phyloP scores from a whole-genome alignment of 257 asterid genomes.

The Penstemon davidsonii region DNA sequence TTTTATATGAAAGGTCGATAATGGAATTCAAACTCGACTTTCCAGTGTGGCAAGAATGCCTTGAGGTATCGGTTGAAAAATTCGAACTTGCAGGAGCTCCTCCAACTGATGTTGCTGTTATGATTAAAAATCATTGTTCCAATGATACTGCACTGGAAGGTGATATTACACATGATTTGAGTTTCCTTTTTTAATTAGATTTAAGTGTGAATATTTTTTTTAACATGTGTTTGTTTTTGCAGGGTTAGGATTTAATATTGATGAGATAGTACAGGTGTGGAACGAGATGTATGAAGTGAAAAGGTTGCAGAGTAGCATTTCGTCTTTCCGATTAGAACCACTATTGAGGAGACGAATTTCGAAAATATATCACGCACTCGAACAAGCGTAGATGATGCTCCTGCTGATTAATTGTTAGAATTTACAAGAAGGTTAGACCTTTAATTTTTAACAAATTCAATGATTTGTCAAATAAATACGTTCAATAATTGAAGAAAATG shows the following conservation, averaged over 20 bases:
- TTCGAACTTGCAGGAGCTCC: slow-evolving; percentile 91
- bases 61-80: slow-evolving; percentile 78
- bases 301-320: slow-evolving; percentile 59
- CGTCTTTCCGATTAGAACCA: slow-evolving; percentile 75
- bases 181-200: not conserved
- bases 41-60: slow-evolving; percentile 82
- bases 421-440: not conserved
- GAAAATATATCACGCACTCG: slow-evolving; percentile 58
- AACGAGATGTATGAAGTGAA: slow-evolving; percentile 87
- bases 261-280: slow-evolving; percentile 90
- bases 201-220: slow-evolving; percentile 17
- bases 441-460: not conserved
- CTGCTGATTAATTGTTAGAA: slow-evolving; percentile 14
- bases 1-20: slow-evolving; percentile 81
- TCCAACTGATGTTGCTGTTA: slow-evolving; percentile 73
- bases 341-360: slow-evolving; percentile 69
- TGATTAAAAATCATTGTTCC: slow-evolving; percentile 83
- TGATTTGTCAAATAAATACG: not conserved
- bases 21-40: slow-evolving; percentile 79
- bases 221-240: slow-evolving; percentile 33
- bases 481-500: not conserved
- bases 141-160: slow-evolving; percentile 61
- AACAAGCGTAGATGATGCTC: slow-evolving; percentile 48
- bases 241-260: slow-evolving; percentile 83
- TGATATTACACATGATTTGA: slow-evolving; percentile 25